These are phyloP conservation scores for Aspergillus floridensis DNA, from an alignment of 2,329 filamentous ascomycete genomes.

Conservation along the genomic window DNA sequence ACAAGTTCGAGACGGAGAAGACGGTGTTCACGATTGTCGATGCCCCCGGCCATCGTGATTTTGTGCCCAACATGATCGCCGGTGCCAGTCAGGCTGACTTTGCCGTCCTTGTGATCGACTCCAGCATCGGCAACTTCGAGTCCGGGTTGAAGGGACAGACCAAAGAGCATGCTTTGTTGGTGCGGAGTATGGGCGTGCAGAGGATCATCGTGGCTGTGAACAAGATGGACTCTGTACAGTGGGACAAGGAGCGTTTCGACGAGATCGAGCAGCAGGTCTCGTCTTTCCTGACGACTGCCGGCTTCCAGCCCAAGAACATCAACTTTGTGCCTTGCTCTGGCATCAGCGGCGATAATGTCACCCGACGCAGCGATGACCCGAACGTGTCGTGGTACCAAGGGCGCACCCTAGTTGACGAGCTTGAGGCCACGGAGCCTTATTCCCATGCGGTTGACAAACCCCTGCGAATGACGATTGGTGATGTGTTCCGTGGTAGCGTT, in stretches of 20 bases:
- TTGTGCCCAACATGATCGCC: conserved; percentile 98
- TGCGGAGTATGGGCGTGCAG: conserved; percentile 87
- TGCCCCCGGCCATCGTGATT: conserved; percentile 90
- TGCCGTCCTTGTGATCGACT: conserved; percentile 89
- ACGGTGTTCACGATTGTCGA: conserved; percentile 92
- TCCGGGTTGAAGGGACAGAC: conserved; percentile 92
- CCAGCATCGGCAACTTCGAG: conserved; percentile 86
- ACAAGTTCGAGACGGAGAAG: conserved; percentile 84
- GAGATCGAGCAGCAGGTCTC: conserved; percentile 81
- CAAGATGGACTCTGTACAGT: conserved; percentile 84
- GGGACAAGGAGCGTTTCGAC: conserved; percentile 78
- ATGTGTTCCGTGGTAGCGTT: conserved; percentile 77
- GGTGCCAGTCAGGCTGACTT: conserved; percentile 95
- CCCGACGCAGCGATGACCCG: conserved; percentile 46
- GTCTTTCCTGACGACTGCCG: conserved; percentile 76
- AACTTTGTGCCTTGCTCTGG: conserved; percentile 89
- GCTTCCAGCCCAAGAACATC: conserved; percentile 77
- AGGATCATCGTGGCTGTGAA: conserved; percentile 88
- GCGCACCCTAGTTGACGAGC: conserved; percentile 73
- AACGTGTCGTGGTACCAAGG: conserved; percentile 76
- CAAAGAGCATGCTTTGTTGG: conserved; percentile 83
- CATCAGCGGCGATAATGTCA: conserved; percentile 82
- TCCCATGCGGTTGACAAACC: conserved; percentile 71
- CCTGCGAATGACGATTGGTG: conserved; percentile 79
- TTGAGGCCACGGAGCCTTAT: conserved; percentile 78